A percentile compares a stretch with the other conserved stretches of the same genome.
phyloP scores from a whole-genome alignment of 2,329 filamentous ascomycete species.

The Monilinia aucupariae region DNA sequence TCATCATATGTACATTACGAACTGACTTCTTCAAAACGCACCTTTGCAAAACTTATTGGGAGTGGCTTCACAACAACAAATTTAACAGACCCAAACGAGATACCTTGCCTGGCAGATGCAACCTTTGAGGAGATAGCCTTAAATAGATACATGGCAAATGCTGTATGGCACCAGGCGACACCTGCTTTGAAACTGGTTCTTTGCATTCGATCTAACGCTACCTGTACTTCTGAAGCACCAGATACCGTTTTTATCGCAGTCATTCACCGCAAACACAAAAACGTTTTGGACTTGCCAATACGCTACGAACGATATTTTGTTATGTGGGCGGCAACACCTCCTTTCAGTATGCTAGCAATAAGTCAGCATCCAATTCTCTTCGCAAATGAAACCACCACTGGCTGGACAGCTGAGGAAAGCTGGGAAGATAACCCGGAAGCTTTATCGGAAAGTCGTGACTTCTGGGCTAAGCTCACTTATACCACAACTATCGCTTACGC shows the following conservation, averaged over 20 bases:
- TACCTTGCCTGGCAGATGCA: slow-evolving; percentile 24
- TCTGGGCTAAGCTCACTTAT: slow-evolving; percentile 37
- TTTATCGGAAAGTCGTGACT: slow-evolving; percentile 19
- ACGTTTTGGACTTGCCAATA: slow-evolving; percentile 35
- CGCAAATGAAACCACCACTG: slow-evolving; percentile 36
- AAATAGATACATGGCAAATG: slow-evolving; percentile 19
- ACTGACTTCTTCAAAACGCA: slow-evolving; percentile 29
- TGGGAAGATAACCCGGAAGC: slow-evolving; percentile 33
- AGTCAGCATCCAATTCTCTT: slow-evolving; percentile 36
- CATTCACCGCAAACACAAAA: slow-evolving; percentile 38
- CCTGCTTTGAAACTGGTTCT: slow-evolving; percentile 38
- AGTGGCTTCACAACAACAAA: slow-evolving; percentile 27
- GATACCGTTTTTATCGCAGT: slow-evolving; percentile 36
- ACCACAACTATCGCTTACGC: slow-evolving; percentile 39
- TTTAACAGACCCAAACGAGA: slow-evolving; percentile 22
- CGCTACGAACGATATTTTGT: slow-evolving; percentile 39
- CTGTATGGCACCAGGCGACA: slow-evolving; percentile 39
- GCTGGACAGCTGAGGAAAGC: slow-evolving; percentile 36
- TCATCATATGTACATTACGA: slow-evolving; percentile 39
- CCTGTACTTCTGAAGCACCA: slow-evolving; percentile 25
- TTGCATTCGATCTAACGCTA: slow-evolving; percentile 32
- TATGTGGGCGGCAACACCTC: slow-evolving; percentile 36
- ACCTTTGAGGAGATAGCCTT: slow-evolving; percentile 16
- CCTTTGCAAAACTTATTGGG: slow-evolving; percentile 27
- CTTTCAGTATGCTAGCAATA: slow-evolving; percentile 37